Evolutionary conservation across 108 stramenopile genomes (phyloP), one percentile per base, ranked within the genome.

Genomic region (Fragilariopsis cylindrus): DNA sequence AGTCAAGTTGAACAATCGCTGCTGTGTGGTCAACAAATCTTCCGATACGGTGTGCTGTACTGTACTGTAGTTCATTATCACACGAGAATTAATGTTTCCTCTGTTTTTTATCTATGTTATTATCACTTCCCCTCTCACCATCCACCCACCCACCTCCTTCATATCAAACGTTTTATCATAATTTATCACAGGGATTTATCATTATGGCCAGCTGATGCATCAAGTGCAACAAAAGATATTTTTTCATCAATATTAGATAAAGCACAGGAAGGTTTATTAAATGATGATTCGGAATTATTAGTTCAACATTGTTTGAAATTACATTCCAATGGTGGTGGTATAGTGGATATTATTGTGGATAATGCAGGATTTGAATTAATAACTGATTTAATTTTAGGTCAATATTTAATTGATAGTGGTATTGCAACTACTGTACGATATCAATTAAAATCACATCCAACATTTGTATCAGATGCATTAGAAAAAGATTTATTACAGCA

Each of bases 281-380:
- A 94, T 76, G 97, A 98, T 81, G 97, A 98, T 75, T 83, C 90
- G 7, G 73, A 75, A 11, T 39, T 70, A n/a, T 73, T 93, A 54
- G 78, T 84, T 19, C 82, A 79, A 7, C 81, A 82, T 74, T 91
- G 90, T 62, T 78, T 84, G 41, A 79, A 60, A 57, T 72, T 96
- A 42, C 79, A 75, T 16, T 68, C 66, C 12, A 81, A 78, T 5
- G 95, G 96, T n/a, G 92, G 82, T 13, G 91, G 92, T 19, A 79
- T 74, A 16, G 83, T 98, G 5, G 96, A 97, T 83, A 94, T 98
- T 60, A 93, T 98, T 72, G 96, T 97, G 8, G 98, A 98, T 80
- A 98, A 98, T 83, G 98, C 98, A 45, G 98, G 98, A 0, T 97
- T 97, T 86, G 98, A 98, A 64, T 76, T 98, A 52, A 91, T 96